Conservation (phyloP, 495 filamentous ascomycete species). For the Penicillium goetzii region DNA sequence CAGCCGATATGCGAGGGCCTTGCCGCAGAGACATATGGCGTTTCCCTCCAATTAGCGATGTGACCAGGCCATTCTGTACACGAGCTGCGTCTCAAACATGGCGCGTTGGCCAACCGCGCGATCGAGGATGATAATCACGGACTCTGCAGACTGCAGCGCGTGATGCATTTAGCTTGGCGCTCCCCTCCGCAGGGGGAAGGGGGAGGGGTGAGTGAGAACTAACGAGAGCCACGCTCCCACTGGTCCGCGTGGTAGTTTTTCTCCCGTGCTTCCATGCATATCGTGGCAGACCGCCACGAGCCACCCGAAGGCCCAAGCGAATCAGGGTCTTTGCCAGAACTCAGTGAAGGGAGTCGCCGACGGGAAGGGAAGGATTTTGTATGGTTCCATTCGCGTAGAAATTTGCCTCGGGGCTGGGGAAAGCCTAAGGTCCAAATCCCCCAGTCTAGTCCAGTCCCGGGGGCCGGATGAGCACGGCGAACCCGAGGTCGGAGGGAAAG, state of each 20-base stretch:
- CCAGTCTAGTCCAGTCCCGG: background rate
- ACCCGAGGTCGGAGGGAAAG: background rate
- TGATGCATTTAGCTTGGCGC: slow-evolving; percentile 15
- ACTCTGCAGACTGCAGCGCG: slow-evolving; percentile 14
- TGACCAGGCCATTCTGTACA: background rate
- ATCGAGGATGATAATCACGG: background rate
- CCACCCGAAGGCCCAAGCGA: slow-evolving; percentile 15
- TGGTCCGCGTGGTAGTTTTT: slow-evolving; percentile 13
- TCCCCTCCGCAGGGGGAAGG: background rate
- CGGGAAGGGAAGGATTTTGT: background rate
- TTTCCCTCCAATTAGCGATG: background rate
- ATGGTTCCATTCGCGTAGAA: slow-evolving; percentile 14
- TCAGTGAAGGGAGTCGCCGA: background rate
- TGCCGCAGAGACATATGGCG: background rate
- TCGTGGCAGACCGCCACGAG: slow-evolving; percentile 28
- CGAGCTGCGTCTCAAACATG: background rate
- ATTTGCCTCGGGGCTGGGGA: slow-evolving; percentile 4
- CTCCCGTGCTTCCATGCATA: slow-evolving; percentile 43
- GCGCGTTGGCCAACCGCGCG: background rate
- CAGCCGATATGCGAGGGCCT: slow-evolving; percentile 4
- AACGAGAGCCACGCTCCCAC: background rate
- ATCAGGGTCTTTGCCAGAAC: slow-evolving; percentile 6
- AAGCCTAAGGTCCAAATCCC: background rate
- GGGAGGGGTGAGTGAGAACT: background rate
- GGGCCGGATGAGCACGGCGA: slow-evolving; percentile 6